Conservation (phyloP, 805 yeast genomes). For the Candida chauliodis region DNA sequence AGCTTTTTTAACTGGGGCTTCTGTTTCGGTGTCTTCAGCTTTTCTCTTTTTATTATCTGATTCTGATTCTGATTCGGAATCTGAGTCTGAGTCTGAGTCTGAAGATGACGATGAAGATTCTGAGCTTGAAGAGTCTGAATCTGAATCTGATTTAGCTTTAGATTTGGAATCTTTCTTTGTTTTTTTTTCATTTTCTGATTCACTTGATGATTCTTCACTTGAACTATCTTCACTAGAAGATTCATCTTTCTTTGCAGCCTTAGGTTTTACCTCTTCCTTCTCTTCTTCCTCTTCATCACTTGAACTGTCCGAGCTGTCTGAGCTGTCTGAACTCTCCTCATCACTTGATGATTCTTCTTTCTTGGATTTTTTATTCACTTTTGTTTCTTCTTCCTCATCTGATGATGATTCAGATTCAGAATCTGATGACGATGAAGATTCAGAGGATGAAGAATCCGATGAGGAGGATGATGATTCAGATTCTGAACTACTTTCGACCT, state of each 20-base stretch:
- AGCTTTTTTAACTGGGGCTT: conserved; percentile 48
- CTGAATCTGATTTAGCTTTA: conserved; percentile 25
- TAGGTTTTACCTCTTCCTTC: conserved; percentile 18
- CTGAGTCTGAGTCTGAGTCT: conserved; percentile 22
- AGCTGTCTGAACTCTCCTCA: conserved; percentile 8
- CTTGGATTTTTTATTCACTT: not conserved
- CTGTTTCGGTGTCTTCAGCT: conserved; percentile 31
- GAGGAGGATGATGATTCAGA: conserved; percentile 8
- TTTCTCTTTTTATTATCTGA: conserved; percentile 33
- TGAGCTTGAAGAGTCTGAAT: conserved; percentile 17
- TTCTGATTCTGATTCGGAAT: conserved; percentile 26
- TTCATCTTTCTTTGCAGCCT: conserved; percentile 22
- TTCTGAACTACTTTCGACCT: conserved; percentile 18
- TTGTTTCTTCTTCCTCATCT: conserved; percentile 1
- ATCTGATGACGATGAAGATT: conserved; percentile 14
- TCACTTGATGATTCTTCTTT: conserved; percentile 12
- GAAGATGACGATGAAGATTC: conserved; percentile 22
- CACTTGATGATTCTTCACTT: conserved; percentile 16
- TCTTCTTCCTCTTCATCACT: conserved; percentile 5
- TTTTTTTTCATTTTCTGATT: conserved; percentile 26
- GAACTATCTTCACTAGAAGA: conserved; percentile 16
- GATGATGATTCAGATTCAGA: conserved; percentile 14
- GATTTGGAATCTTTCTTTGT: conserved; percentile 27
- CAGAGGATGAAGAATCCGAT: not conserved
- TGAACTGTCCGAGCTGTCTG: too few species aligned